Base-by-base conservation (phyloP, 352 stramenopile genomes). In the Globisporangium canariense region DNA sequence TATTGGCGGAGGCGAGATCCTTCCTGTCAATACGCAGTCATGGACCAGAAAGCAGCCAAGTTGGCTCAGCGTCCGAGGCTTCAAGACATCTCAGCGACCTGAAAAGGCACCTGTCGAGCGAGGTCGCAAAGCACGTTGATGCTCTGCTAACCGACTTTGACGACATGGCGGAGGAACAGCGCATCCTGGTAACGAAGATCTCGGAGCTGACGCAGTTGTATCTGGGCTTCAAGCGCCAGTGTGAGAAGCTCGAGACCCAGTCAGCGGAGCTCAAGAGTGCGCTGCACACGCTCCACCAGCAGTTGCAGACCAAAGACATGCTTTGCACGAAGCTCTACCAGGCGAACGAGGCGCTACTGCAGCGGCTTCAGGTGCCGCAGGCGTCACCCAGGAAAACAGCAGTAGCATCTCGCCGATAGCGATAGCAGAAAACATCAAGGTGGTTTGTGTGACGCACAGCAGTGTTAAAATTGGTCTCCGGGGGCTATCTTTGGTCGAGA, bases 271-370 rank as follows among this genome's bases (percentile, higher is more conserved):
- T 85, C 1, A 65, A 73, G 50, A 66, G 38, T 18, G 67, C 66
- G 1, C 20, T 85, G 32, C 60, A 75, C 41, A 77, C 56, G 2
- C 49, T 88, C 6, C 65, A 85, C 11, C 32, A 75, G 25, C 74
- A 84, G 38, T 60, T 89, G 2, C 64, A 84, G 46, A 64, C 60
- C 22, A 90, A 90, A 30, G 79, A 89, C 51, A 30, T 43, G 0
- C 65, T 89, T 4, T 84, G 78, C 38, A 87, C 79, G 57, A 86
- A 89, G 55, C 45, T 90, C 18, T 89, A 90, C 61, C 38, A 77
- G 36, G 79, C 81, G 22, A 89, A 90, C 34, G 79, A 89, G 55
- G 79, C 69, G n/a, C 64, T 90, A 28, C 58, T 90, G 2, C 69
- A 73, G 59, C 70, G 73, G 30, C 61, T 88, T n/a, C 68, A 75